Evolutionary conservation across 768 basidiomycete species (phyloP).

Genomic region (Collybia sordida): DNA sequence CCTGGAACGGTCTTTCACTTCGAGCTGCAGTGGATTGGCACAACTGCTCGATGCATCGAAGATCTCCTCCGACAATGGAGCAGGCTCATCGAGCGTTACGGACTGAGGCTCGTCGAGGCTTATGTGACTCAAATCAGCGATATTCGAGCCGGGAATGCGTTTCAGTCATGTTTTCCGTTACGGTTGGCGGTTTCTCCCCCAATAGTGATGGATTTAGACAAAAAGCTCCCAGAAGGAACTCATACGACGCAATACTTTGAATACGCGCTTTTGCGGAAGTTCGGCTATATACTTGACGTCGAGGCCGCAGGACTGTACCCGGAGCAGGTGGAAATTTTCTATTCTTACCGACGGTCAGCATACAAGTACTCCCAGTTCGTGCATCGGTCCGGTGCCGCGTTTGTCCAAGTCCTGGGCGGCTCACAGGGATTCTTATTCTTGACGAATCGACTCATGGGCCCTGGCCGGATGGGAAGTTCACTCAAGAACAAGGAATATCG

Average conservation of each 20-base stretch:
- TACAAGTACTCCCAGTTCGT: constrained; percentile 90
- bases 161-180: constrained; percentile 88
- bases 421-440: constrained; percentile 82
- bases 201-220: constrained; percentile 61
- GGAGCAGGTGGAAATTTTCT: constrained; percentile 79
- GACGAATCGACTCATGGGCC: constrained; percentile 82
- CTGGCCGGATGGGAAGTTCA: constrained; percentile 57
- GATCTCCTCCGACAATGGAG: constrained; percentile 83
- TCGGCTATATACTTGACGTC: constrained; percentile 82
- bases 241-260: constrained; percentile 77
- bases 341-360: constrained; percentile 81
- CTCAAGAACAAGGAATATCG: constrained; percentile 54
- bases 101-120: constrained; percentile 89
- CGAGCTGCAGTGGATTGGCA: constrained; percentile 96
- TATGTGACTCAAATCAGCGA: constrained; percentile 92
- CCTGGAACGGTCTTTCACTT: constrained; percentile 95
- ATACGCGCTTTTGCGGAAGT: constrained; percentile 70
- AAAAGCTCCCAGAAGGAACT: constrained; percentile 64
- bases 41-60: constrained; percentile 89
- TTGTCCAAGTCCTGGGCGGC: constrained; percentile 85
- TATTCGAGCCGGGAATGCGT: constrained; percentile 81
- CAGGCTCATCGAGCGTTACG: constrained; percentile 82
- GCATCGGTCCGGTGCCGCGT: constrained; percentile 85
- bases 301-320: constrained; percentile 80
- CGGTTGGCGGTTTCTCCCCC: constrained; percentile 78